Base-by-base conservation (phyloP, 768 basidiomycete genomes). In the Russula griseocarnosa region DNA sequence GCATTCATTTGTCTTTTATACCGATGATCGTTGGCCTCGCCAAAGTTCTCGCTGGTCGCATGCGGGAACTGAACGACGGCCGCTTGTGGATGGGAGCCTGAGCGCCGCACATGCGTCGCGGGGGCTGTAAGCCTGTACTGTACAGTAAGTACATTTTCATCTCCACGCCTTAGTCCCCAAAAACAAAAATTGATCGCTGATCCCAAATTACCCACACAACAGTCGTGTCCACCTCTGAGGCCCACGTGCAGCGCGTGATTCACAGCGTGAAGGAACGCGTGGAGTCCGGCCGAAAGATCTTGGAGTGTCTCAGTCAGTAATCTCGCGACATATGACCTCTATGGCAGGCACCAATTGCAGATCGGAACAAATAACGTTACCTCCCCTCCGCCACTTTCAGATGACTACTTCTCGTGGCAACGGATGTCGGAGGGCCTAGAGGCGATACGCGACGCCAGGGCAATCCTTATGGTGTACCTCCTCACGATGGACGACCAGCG, bases 81-180 rank as follows among this genome's bases (percentile, higher is more conserved):
- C 71, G 76, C 7, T 70, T 74, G 68, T 79, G 78, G 78, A 76
- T 79, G 76, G 74, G 71, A 14, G 76, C 74, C n/a, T n/a, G n/a
- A n/a, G n/a, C n/a, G n/a, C n/a, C n/a, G 8, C 78, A 79, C 51
- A 79, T 79, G 78, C 77, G 78, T 22, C 75, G 78, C 32, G 78
- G 78, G 52, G 78, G 79, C 51, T 79, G 77, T 79, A 55, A 72
- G 75, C 66, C 20, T 8, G 7, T 3, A n/a, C n/a, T n/a, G n/a
- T n/a, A n/a, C n/a, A n/a, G n/a, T n/a, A n/a, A n/a, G n/a, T n/a
- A n/a, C n/a, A n/a, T n/a, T n/a, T n/a, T n/a, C n/a, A n/a, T 8
- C 9, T 3, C 1, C 28, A 14, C 24, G 8, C 51, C 18, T 26
- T n/a, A n/a, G n/a, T n/a, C n/a, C n/a, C n/a, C n/a, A n/a, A n/a